Evolutionary conservation across 225 moss, liverwort and hornwort genomes (phyloP), one percentile per base, ranked within the genome.

Genomic region (Lunularia cruciata): DNA sequence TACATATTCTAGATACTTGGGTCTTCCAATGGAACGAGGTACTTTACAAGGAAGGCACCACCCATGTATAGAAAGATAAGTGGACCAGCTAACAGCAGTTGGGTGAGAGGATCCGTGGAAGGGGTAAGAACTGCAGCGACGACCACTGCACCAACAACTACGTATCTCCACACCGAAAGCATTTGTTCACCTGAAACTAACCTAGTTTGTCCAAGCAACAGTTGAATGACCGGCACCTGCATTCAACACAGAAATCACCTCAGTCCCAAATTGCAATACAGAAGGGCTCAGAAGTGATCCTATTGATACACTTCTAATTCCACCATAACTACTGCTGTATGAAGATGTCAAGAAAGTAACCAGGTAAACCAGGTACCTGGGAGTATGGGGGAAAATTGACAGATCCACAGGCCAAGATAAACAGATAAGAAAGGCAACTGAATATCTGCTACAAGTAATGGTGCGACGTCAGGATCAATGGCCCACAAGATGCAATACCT

Each of bases 161-260:
- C 93, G 26, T 98, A 98, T 88, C 85, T 91, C 93, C 93, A 93
- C 16, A 89, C 85, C 8, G 90, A 91, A 15, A 98, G 85, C 93
- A 98, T 98, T 78, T 86, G 93, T 47, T 98, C 89, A 48, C 87
- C 93, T 37, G 89, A 38, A 37, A 98, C 86, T 71, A 98, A 58
- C 67, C 81, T 85, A 46, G 93, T 93, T 79, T 98, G 96, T 33
- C 96, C 96, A 40, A 98, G 74, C 47, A 98, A 73, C 65, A 98
- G 84, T 76, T 98, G 96, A 70, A 98, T 88, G 35, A 98, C 89
- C 20, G 96, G 96, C 38, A 98, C 96, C 95, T 95, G 88, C 72
- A 79, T 65, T 70, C 8, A 40, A 6, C 40, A 40, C 40, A 40
- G 40, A 6, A n/a, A 40, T 13, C 8, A 40, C 40, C 13, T 40